Conservation (phyloP, 192 early-diverging fungal species). For the Thamnidium elegans region DNA sequence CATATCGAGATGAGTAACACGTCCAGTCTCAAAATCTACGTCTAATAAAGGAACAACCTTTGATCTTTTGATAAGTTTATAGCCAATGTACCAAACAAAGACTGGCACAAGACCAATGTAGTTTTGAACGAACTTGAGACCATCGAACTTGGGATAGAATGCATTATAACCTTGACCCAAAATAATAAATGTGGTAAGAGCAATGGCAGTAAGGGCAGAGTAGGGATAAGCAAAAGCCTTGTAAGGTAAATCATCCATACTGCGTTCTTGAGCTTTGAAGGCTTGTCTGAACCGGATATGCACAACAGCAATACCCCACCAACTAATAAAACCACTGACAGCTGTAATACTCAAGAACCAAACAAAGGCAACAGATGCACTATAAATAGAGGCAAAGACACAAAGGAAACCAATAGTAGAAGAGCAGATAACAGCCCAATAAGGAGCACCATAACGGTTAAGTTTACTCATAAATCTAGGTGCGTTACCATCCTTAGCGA, state of each 20-base stretch:
- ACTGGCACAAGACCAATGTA: conserved; percentile 63
- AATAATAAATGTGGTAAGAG: conserved; percentile 56
- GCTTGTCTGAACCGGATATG: conserved; percentile 84
- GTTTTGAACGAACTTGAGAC: conserved; percentile 46
- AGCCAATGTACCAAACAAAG: conserved; percentile 52
- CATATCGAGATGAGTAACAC: conserved; percentile 27
- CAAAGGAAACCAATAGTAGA: conserved; percentile 50
- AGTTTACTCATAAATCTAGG: conserved; percentile 56
- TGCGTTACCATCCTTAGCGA: conserved; percentile 75
- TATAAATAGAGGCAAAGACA: conserved; percentile 50
- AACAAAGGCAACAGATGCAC: conserved; percentile 47
- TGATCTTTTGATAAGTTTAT: conserved; percentile 57
- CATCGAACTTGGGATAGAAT: conserved; percentile 51
- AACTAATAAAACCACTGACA: conserved; percentile 73
- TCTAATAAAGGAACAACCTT: conserved; percentile 58
- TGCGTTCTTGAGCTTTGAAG: conserved; percentile 62
- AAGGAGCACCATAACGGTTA: conserved; percentile 57
- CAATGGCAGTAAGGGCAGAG: conserved; percentile 61
- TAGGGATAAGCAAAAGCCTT: conserved; percentile 62
- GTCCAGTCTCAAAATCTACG: conserved; percentile 59
- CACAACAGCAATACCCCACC: conserved; percentile 73
- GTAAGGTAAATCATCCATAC: conserved; percentile 62
- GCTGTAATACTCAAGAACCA: conserved; percentile 63
- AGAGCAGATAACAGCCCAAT: conserved; percentile 48
- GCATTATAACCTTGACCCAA: conserved; percentile 60